Conservation (phyloP, 345 rosid genomes). For the Salix exigua region DNA sequence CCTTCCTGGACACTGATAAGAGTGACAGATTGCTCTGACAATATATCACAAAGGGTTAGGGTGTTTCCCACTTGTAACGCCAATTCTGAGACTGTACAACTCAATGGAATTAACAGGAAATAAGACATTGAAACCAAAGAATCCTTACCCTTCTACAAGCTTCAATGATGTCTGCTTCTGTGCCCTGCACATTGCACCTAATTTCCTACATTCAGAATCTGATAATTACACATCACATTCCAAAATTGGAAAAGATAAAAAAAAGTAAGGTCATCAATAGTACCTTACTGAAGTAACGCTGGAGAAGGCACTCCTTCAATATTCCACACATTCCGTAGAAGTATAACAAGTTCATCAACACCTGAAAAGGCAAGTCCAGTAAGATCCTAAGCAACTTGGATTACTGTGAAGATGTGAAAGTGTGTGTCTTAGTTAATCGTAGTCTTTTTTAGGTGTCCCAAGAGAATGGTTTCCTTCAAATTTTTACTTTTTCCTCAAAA, state of each 20-base stretch:
- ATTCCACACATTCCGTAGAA: constrained; percentile 65
- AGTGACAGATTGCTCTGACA: not conserved
- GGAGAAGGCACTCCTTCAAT: constrained; percentile 60
- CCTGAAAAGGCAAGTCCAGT: constrained; percentile 31
- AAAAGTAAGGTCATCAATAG: not conserved
- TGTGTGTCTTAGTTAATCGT: no score
- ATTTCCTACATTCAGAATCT: constrained; percentile 39
- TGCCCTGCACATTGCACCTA: constrained; percentile 33
- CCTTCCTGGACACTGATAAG: not conserved
- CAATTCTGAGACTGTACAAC: no score
- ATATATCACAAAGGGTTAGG: not conserved
- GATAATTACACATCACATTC: not conserved
- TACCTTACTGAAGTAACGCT: constrained; percentile 71
- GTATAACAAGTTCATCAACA: constrained; percentile 52
- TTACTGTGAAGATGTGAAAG: not conserved
- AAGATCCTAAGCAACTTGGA: not conserved
- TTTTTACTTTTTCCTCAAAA: no score
- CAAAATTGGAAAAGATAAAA: not conserved
- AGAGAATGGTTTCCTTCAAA: not conserved
- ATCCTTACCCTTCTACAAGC: constrained; percentile 48
- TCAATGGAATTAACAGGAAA: not conserved
- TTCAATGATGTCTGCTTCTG: constrained; percentile 45
- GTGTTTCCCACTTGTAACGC: not conserved
- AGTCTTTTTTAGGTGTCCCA: not conserved
- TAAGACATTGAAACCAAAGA: not conserved